Base-by-base conservation (phyloP, 2,329 filamentous ascomycete species). In the Claviceps citrina region DNA sequence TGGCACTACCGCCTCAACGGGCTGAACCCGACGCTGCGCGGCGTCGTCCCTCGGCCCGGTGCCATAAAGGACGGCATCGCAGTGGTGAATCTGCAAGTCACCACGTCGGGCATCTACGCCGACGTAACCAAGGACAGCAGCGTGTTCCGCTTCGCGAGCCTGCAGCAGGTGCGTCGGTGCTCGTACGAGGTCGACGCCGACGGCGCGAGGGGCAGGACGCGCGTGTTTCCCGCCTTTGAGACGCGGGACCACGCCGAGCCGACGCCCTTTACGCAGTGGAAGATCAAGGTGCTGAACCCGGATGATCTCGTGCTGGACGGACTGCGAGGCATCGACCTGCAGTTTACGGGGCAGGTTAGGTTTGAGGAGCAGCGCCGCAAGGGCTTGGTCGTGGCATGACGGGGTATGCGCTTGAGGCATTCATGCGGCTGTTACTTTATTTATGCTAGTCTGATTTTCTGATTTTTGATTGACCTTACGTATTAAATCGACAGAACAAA, bases 1-100 rank as follows among this genome's bases (percentile, higher is more conserved):
- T 38, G 9, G 16, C 36, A 38, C 27, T 38, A 38, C 27, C 36
- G 36, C 9, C 27, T 38, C 5, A 13, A 38, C 8, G 36, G 36
- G 18, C 19, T 38, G 5, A 15, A 38, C 16, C 36, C 36, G 2
- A 31, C 26, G 9, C 36, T 38, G 13, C 26, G n/a, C 27, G 36
- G 36, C 19, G n/a, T 38, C 15, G 13, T 31, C 5, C 36, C 36
- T 12, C 22, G 22, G 27, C 36, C 36, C 19, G 12, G 10, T 12
- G 36, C 36, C 4, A 3, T 38, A 10, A 7, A 31, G 2, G 19
- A 31, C n/a, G 28, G 36, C 2, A 7, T n/a, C 7, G 36, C 18
- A 1, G 6, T 38, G 5, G 36, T 38, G 7, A 19, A 25, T 3
- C 19, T 38, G 13, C 28, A 16, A 1, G 31, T 38, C 18, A 25